Evolutionary conservation across 805 yeast species (phyloP).

Genomic region (Sugiyamaella valdiviana): DNA sequence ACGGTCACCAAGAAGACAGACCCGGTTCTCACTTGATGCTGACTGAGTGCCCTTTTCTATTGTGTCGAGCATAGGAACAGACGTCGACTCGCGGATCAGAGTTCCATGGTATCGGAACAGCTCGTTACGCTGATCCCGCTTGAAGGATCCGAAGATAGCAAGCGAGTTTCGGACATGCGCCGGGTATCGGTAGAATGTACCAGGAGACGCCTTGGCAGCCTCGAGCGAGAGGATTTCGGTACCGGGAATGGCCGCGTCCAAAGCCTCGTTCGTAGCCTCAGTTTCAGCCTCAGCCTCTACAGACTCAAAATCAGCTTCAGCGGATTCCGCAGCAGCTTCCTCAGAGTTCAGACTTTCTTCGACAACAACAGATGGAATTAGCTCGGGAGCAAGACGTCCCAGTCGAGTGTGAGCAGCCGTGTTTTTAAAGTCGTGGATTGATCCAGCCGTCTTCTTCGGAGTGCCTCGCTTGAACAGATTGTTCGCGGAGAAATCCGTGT

Average conservation of each 20-base stretch:
- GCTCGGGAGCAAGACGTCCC: conserved; percentile 9
- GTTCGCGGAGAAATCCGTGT: conserved; percentile 8
- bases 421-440: conserved; percentile 15
- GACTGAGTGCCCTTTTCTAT: conserved; percentile 32
- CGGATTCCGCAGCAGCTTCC: not conserved
- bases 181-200: conserved; percentile 32
- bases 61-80: conserved; percentile 38
- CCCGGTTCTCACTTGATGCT: conserved; percentile 40
- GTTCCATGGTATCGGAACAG: conserved; percentile 55
- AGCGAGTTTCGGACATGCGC: conserved; percentile 39
- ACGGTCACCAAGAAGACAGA: conserved; percentile 56
- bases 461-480: conserved; percentile 22
- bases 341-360: not conserved
- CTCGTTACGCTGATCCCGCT: conserved; percentile 63
- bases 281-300: not conserved
- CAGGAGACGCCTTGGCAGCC: conserved; percentile 1
- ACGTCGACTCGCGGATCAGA: conserved; percentile 49
- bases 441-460: conserved; percentile 17
- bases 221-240: conserved; percentile 6
- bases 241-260: conserved; percentile 10
- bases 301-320: not conserved
- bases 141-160: conserved; percentile 54
- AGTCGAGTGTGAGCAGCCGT: conserved; percentile 15
- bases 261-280: not conserved
- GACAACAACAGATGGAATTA: not conserved